Percentiles rank a stretch among this genome's conserved stretches.
Conservation (phyloP, 768 basidiomycete species). For the Mycena latifolia region DNA sequence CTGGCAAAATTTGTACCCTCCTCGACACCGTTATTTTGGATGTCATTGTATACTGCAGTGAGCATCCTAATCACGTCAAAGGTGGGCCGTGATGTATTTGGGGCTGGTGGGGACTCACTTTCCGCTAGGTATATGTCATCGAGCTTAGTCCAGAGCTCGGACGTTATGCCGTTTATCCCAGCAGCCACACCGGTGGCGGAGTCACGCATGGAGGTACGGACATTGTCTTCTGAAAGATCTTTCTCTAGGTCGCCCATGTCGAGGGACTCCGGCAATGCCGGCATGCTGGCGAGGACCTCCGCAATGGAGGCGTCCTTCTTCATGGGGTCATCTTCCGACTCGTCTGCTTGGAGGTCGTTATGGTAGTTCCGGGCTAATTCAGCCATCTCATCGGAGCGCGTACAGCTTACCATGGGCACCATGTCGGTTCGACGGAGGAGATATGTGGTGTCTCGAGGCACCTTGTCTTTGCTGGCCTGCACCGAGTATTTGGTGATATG, state of each 20-base stretch:
- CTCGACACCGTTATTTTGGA: background rate
- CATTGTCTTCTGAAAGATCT: slow-evolving; percentile 1
- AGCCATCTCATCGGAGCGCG: background rate
- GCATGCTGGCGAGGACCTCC: background rate
- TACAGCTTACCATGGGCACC: background rate
- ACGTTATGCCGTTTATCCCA: slow-evolving; percentile 3
- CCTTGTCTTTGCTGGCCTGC: background rate
- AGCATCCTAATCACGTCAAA: background rate
- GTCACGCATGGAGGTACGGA: background rate
- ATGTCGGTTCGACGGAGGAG: background rate
- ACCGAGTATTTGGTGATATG: background rate
- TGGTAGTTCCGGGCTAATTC: slow-evolving; percentile 8
- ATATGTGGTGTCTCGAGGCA: background rate
- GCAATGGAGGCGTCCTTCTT: background rate
- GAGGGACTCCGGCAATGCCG: background rate
- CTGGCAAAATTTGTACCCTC: background rate
- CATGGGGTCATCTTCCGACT: background rate
- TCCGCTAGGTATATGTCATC: background rate
- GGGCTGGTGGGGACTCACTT: background rate
- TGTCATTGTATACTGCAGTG: background rate
- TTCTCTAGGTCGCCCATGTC: background rate
- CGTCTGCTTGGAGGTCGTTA: background rate
- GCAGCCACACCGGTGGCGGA: slow-evolving; percentile 5
- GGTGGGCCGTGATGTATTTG: too few species aligned
- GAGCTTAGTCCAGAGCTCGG: slow-evolving; percentile 27